These are phyloP conservation scores for Leccinum broughii DNA, from an alignment of 768 basidiomycete species.

Conservation along the genomic window DNA sequence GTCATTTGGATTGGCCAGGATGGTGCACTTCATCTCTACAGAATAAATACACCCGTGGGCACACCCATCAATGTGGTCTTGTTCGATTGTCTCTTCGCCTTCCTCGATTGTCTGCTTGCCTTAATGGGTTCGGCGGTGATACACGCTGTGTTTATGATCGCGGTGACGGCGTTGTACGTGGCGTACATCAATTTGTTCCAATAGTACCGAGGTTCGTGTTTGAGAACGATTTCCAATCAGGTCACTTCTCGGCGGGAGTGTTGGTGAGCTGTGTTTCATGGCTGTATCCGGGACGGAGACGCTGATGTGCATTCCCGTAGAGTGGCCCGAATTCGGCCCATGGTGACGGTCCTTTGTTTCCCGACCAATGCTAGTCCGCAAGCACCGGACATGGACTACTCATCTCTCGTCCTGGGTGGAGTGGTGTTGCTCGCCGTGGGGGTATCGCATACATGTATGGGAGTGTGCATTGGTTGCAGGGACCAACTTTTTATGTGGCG, in stretches of 20 bases:
- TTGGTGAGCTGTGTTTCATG: constrained; percentile 28
- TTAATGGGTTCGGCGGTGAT: constrained; percentile 55
- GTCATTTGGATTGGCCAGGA: constrained; percentile 56
- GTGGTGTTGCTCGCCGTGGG: too few relatives aligned
- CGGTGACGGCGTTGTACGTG: constrained; percentile 42
- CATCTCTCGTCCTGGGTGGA: too few relatives aligned
- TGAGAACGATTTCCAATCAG: constrained; percentile 43
- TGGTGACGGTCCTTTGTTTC: too few relatives aligned
- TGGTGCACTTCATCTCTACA: constrained; percentile 63
- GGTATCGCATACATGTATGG: too few relatives aligned
- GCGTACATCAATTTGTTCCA: constrained; percentile 40
- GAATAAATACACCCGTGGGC: constrained; percentile 42
- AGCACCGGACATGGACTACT: too few relatives aligned
- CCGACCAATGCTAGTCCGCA: too few relatives aligned
- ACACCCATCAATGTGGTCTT: constrained; percentile 47
- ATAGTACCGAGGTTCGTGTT: constrained; percentile 46
- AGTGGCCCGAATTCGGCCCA: too few relatives aligned
- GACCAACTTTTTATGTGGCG: neutral
- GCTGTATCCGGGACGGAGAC: neutral
- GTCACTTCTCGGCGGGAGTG: constrained; percentile 44
- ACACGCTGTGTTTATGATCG: constrained; percentile 53
- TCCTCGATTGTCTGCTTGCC: constrained; percentile 39
- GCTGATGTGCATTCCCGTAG: neutral
- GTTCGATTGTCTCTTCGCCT: too few relatives aligned
- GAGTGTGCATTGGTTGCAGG: too few relatives aligned